A percentile compares a stretch with the other conserved stretches of the same genome.
Evolutionary conservation across 257 asterid genomes (phyloP).

Genomic region (Scutellaria barbata): DNA sequence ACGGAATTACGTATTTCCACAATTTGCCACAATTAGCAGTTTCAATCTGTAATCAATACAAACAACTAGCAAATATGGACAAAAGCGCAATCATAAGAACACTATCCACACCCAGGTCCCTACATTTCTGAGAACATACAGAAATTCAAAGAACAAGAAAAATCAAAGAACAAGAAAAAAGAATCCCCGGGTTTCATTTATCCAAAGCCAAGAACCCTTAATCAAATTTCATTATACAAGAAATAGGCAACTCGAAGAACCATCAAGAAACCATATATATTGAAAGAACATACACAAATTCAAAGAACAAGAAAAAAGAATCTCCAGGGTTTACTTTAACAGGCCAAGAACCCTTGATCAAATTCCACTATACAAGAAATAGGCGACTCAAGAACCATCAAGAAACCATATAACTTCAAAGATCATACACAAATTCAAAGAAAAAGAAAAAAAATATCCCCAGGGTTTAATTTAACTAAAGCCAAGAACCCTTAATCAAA

Average conservation of each 20-base stretch:
- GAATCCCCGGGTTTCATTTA: constrained; percentile 21
- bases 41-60: background rate
- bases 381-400: constrained; percentile 7
- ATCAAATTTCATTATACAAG: constrained; percentile 9
- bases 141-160: background rate
- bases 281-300: background rate
- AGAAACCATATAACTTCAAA: constrained; percentile 18
- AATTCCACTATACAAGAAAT: constrained; percentile 7
- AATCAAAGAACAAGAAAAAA: background rate
- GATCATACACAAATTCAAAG: background rate
- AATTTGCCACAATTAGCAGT: background rate
- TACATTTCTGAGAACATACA: constrained; percentile 1
- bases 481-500: constrained; percentile 7
- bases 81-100: constrained; percentile 8
- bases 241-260: constrained; percentile 15
- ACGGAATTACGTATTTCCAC: constrained; percentile 25
- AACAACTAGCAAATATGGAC: background rate
- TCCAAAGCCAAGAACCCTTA: background rate
- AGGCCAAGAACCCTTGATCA: constrained; percentile 4
- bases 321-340: constrained; percentile 21
- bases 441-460: background rate
- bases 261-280: constrained; percentile 26
- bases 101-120: constrained; percentile 25
- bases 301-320: background rate
- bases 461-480: constrained; percentile 21